Conservation (phyloP, 495 filamentous ascomycete genomes). For the Podospora comata region DNA sequence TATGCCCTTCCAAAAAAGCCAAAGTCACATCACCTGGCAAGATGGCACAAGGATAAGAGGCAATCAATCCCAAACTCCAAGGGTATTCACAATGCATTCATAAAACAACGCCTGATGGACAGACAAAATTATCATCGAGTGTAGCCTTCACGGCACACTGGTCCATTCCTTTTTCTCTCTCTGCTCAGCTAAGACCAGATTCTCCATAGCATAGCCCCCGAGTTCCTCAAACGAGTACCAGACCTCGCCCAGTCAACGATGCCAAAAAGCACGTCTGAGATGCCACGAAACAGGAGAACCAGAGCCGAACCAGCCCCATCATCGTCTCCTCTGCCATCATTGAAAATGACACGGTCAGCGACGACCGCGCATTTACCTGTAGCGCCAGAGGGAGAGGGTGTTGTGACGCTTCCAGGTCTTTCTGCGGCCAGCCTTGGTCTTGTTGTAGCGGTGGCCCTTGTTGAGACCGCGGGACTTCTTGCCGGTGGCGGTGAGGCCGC, state of each 20-base stretch:
- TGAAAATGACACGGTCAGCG: slow-evolving; percentile 10
- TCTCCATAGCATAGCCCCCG: slow-evolving; percentile 14
- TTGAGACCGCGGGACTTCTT: slow-evolving; percentile 99
- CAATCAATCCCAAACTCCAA: slow-evolving; percentile 10
- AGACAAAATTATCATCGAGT: slow-evolving; percentile 9
- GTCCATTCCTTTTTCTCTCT: slow-evolving; percentile 30
- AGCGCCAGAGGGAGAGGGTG: slow-evolving; percentile 92
- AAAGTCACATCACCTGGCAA: neutral
- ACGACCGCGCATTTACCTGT: slow-evolving; percentile 50
- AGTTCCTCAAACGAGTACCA: slow-evolving; percentile 15
- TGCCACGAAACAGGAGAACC: slow-evolving; percentile 25
- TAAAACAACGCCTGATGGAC: slow-evolving; percentile 10
- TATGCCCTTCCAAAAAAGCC: neutral
- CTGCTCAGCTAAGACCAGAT: slow-evolving; percentile 22
- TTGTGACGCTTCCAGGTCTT: slow-evolving; percentile 99
- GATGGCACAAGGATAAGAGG: slow-evolving; percentile 1
- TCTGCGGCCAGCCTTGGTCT: slow-evolving; percentile 88
- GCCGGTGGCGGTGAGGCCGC: slow-evolving; percentile 94
- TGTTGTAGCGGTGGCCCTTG: slow-evolving; percentile 98
- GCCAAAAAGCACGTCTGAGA: slow-evolving; percentile 21
- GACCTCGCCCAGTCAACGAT: slow-evolving; percentile 15
- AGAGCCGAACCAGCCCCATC: slow-evolving; percentile 25
- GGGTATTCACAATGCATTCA: slow-evolving; percentile 16
- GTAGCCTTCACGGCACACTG: slow-evolving; percentile 17
- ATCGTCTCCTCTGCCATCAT: slow-evolving; percentile 6